Conservation (phyloP, 2,329 filamentous ascomycete species). For the Colletotrichum sp. region DNA sequence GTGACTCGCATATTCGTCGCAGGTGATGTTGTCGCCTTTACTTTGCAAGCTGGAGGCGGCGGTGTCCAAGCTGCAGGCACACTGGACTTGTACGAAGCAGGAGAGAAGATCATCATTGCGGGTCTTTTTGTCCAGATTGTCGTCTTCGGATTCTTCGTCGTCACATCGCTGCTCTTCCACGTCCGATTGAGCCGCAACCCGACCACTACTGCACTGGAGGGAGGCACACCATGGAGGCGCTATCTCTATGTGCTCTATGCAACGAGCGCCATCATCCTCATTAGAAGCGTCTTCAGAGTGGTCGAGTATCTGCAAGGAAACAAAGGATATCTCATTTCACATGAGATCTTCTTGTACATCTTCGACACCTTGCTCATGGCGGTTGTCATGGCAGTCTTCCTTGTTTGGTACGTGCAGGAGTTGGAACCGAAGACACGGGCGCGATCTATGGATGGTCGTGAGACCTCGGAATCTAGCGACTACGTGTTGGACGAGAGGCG, state of each 20-base stretch:
- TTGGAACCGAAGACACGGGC: background rate
- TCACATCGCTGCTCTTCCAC: conserved; percentile 50
- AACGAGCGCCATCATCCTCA: conserved; percentile 42
- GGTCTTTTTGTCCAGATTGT: conserved; percentile 59
- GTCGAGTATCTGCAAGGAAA: conserved; percentile 51
- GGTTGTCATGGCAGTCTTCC: conserved; percentile 36
- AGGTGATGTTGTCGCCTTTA: conserved; percentile 49
- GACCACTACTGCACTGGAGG: conserved; percentile 13
- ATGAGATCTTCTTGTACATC: conserved; percentile 46
- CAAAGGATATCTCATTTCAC: conserved; percentile 40
- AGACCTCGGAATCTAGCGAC: background rate
- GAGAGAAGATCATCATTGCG: conserved; percentile 52
- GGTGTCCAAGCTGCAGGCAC: conserved; percentile 29
- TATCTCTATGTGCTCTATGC: conserved; percentile 34
- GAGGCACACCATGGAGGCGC: conserved; percentile 28
- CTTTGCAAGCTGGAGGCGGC: conserved; percentile 43
- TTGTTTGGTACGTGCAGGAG: conserved; percentile 6
- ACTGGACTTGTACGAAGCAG: conserved; percentile 24
- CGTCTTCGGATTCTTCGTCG: conserved; percentile 57
- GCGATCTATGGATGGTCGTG: background rate
- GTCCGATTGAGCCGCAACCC: conserved; percentile 17
- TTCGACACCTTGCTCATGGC: conserved; percentile 48
- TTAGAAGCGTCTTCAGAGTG: conserved; percentile 50
- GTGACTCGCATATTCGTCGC: conserved; percentile 52
- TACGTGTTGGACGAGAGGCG: background rate